Percentiles rank a stretch among this genome's conserved stretches.
Evolutionary conservation across 129 eudicot species (phyloP).

Genomic region (Flaveria brownii): DNA sequence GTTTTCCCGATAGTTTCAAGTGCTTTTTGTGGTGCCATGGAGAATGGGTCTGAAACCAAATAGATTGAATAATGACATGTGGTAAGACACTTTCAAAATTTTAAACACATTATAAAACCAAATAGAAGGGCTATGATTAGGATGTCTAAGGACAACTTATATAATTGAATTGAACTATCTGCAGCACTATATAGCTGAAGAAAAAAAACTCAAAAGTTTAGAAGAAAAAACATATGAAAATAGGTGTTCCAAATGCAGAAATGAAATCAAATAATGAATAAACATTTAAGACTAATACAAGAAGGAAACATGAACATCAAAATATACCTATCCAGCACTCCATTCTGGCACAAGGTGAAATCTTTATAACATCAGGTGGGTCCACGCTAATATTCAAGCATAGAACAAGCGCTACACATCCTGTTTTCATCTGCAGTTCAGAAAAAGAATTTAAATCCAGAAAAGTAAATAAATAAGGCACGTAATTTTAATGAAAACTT

Average conservation of each 20-base stretch:
- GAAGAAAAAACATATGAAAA: background rate
- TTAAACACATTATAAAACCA: background rate
- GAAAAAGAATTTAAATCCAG: constrained; percentile 13
- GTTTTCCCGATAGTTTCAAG: constrained; percentile 86
- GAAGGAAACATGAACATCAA: constrained; percentile 10
- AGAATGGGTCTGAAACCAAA: constrained; percentile 71
- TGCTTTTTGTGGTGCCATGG: constrained; percentile 95
- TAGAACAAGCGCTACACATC: constrained; percentile 93
- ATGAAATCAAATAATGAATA: constrained; percentile 2
- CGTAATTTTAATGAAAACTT: background rate
- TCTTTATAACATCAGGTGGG: constrained; percentile 99
- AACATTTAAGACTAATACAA: constrained; percentile 7
- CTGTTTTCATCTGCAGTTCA: constrained; percentile 93
- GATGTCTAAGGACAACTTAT: background rate
- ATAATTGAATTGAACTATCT: background rate
- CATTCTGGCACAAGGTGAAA: constrained; percentile 99
- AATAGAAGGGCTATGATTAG: background rate
- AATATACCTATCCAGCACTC: constrained; percentile 97
- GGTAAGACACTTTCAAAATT: constrained; percentile 9
- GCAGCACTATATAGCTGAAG: background rate
- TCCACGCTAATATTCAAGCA: constrained; percentile 89
- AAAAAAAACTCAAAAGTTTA: background rate
- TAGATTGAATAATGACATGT: background rate
- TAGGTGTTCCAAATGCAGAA: constrained; percentile 15
- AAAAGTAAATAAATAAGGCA: constrained; percentile 9